Percentiles rank a stretch among this genome's conserved stretches.
These are phyloP conservation scores for Teratosphaeria epicoccoides DNA, from an alignment of 2,329 filamentous ascomycete genomes.

Conservation along the genomic window DNA sequence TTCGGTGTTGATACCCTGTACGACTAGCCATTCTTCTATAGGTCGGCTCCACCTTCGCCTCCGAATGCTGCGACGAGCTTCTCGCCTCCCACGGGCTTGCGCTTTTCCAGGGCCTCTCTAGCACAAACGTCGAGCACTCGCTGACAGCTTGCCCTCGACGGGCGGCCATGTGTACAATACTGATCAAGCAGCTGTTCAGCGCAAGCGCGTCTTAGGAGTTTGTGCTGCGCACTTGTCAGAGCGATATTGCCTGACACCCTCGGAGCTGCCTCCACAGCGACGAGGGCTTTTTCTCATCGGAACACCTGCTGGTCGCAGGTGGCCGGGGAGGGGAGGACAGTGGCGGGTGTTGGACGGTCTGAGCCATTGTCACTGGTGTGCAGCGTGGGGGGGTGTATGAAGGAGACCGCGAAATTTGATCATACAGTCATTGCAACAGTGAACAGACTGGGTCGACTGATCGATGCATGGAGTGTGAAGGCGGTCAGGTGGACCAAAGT, in stretches of 20 bases:
- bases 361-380: too few species aligned
- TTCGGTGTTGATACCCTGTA: constrained; percentile 10
- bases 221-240: background rate
- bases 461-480: too few species aligned
- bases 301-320: background rate
- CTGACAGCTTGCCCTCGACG: background rate
- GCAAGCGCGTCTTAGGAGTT: background rate
- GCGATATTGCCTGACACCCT: background rate
- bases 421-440: too few species aligned
- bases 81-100: too few species aligned
- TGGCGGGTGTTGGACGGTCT: too few species aligned
- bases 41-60: background rate
- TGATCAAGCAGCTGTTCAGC: background rate
- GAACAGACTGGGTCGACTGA: too few species aligned
- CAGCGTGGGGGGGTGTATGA: too few species aligned
- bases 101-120: too few species aligned
- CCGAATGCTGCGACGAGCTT: background rate
- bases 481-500: too few species aligned
- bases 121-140: background rate
- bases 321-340: constrained; percentile 2
- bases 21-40: constrained; percentile 8
- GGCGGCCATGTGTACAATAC: too few species aligned
- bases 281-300: constrained; percentile 2
- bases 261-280: background rate
- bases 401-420: too few species aligned